Evolutionary conservation across 495 filamentous ascomycete species (phyloP).

Genomic region (Aspergillus wentii): DNA sequence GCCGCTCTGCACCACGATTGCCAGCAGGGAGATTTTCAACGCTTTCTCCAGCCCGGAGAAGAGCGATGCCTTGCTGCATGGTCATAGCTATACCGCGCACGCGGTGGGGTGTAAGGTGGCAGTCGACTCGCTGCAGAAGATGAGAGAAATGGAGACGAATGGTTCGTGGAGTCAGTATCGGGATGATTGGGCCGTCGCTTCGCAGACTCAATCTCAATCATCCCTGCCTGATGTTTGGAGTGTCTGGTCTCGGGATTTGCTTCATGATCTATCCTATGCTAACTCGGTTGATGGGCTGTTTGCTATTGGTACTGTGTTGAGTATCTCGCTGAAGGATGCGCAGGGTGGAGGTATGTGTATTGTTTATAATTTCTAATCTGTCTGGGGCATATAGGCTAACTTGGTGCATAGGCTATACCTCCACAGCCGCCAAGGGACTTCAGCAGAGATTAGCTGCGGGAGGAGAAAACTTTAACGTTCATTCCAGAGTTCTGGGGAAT

Average conservation of each 20-base stretch:
- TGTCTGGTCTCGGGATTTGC: slow-evolving; percentile 56
- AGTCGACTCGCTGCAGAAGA: slow-evolving; percentile 47
- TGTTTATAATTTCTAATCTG: neutral
- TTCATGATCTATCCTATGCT: slow-evolving; percentile 49
- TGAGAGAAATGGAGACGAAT: slow-evolving; percentile 49
- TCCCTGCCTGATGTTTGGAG: slow-evolving; percentile 54
- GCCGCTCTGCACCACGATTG: slow-evolving; percentile 66
- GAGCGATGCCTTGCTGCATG: slow-evolving; percentile 68
- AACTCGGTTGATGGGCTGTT: slow-evolving; percentile 56
- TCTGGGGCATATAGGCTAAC: slow-evolving; percentile 4
- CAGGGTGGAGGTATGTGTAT: slow-evolving; percentile 39
- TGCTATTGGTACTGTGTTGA: slow-evolving; percentile 66
- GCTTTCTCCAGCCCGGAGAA: slow-evolving; percentile 63
- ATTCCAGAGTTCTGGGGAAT: slow-evolving; percentile 71
- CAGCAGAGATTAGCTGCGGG: slow-evolving; percentile 46
- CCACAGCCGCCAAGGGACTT: slow-evolving; percentile 56
- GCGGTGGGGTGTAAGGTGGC: slow-evolving; percentile 72
- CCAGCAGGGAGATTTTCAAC: slow-evolving; percentile 66
- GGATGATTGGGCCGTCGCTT: slow-evolving; percentile 31
- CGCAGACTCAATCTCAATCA: neutral
- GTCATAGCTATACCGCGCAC: slow-evolving; percentile 79
- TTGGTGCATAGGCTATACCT: slow-evolving; percentile 53
- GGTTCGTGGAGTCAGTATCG: slow-evolving; percentile 47
- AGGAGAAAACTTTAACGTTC: slow-evolving; percentile 50
- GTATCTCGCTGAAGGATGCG: slow-evolving; percentile 52